Conservation (phyloP, 2,329 filamentous ascomycete genomes). For the Phialocephala sp. region DNA sequence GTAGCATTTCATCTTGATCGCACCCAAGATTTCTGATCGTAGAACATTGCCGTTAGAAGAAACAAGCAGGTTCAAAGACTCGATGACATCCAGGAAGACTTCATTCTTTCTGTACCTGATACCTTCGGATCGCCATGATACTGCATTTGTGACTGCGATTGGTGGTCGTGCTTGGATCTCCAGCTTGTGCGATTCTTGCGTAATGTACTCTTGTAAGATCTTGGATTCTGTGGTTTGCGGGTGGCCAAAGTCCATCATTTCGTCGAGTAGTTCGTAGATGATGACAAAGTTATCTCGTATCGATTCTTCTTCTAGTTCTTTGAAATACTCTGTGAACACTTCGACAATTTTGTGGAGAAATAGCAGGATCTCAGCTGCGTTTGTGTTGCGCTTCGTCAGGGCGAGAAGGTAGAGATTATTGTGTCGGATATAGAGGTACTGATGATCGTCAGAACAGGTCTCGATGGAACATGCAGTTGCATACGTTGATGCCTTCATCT, state of each 20-base stretch:
- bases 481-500: slow-evolving; percentile 95
- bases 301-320: slow-evolving; percentile 96
- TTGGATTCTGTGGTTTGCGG: slow-evolving; percentile 98
- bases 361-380: slow-evolving; percentile 96
- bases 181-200: slow-evolving; percentile 97
- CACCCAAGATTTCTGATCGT: slow-evolving; percentile 93
- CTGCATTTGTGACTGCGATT: slow-evolving; percentile 97
- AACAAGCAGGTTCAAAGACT: slow-evolving; percentile 94
- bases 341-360: slow-evolving; percentile 98
- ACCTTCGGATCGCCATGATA: slow-evolving; percentile 97
- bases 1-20: slow-evolving; percentile 99
- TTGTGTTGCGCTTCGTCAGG: slow-evolving; percentile 97
- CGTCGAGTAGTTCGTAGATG: slow-evolving; percentile 97
- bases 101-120: slow-evolving; percentile 99
- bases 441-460: slow-evolving; percentile 28
- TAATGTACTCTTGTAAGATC: slow-evolving; percentile 99
- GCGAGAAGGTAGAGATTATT: slow-evolving; percentile 99
- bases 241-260: slow-evolving; percentile 99
- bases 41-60: slow-evolving; percentile 94
- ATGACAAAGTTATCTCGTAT: slow-evolving; percentile 99
- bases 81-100: slow-evolving; percentile 96
- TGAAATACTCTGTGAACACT: slow-evolving; percentile 99
- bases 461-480: slow-evolving; percentile 40
- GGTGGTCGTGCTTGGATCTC: slow-evolving; percentile 95
- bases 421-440: slow-evolving; percentile 99